Conservation (phyloP, 345 rosid genomes). For the Firmiana major region DNA sequence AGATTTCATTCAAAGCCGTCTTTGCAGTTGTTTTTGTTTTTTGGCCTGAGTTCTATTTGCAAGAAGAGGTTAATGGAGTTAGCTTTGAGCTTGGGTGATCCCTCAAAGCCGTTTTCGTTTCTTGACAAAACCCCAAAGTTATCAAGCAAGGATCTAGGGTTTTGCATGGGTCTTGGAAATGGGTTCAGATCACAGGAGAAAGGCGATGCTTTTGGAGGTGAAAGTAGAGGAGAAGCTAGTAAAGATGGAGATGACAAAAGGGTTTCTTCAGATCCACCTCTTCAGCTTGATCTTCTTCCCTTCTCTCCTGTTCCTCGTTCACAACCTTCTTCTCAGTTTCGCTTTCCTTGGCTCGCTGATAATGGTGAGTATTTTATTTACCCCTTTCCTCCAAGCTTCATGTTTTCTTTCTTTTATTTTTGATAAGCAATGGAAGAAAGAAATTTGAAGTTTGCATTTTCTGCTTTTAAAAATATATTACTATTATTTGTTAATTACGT, state of each 20-base stretch:
- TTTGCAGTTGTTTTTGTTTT: not conserved
- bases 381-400: not conserved
- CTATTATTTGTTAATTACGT: not conserved
- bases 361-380: constrained; percentile 34
- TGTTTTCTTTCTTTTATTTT: not conserved
- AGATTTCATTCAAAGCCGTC: not conserved
- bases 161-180: constrained; percentile 53
- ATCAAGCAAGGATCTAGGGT: constrained; percentile 49
- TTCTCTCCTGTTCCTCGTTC: constrained; percentile 48
- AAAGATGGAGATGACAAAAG: constrained; percentile 15
- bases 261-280: constrained; percentile 47
- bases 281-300: constrained; percentile 70
- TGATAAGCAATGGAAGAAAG: not conserved
- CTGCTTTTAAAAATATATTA: not conserved
- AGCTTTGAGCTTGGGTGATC: constrained; percentile 78
- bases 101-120: constrained; percentile 62
- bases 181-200: constrained; percentile 30
- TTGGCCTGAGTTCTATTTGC: not conserved
- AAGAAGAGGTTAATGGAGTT: constrained; percentile 54
- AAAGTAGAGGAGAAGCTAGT: not conserved
- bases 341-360: constrained; percentile 67
- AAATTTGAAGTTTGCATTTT: not conserved
- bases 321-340: constrained; percentile 41
- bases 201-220: constrained; percentile 8
- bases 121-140: constrained; percentile 44